These are phyloP conservation scores for Penicillium sp. DNA, from an alignment of 2,329 filamentous ascomycete genomes.

Conservation along the genomic window DNA sequence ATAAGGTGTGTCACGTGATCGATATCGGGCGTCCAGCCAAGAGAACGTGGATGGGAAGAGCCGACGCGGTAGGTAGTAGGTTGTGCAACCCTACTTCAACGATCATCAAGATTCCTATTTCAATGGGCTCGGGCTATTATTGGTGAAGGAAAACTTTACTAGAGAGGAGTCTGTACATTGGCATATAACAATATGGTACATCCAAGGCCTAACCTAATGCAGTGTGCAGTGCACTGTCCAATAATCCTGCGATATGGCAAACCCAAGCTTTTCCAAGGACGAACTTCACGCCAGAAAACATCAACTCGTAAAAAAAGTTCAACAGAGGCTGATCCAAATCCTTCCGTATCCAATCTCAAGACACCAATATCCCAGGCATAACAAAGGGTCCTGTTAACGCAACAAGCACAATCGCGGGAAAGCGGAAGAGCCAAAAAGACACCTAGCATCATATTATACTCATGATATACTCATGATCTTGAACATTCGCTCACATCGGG, in stretches of 20 bases:
- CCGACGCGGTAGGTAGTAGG: not conserved
- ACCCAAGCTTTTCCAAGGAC: constrained; percentile 1
- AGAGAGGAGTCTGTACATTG: constrained; percentile 12
- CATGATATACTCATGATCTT: not conserved
- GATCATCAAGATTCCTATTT: not conserved
- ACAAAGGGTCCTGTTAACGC: not conserved
- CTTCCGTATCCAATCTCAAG: not conserved
- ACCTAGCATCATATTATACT: not conserved
- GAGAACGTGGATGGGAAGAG: not conserved
- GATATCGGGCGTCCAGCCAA: not conserved
- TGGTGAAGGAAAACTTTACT: not conserved
- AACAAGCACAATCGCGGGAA: not conserved
- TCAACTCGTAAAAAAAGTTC: no score
- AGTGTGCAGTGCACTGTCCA: not conserved
- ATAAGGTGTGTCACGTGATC: not conserved
- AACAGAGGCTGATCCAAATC: not conserved
- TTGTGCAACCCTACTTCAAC: constrained; percentile 1
- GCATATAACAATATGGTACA: constrained; percentile 8
- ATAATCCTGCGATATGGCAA: not conserved
- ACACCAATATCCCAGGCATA: constrained; percentile 3
- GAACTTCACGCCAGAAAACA: not conserved
- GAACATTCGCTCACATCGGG: not conserved
- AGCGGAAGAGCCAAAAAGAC: not conserved
- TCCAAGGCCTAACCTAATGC: not conserved
- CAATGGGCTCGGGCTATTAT: no score